A percentile compares a stretch with the other conserved stretches of the same genome.
Evolutionary conservation across 1,284 basidiomycete genomes (phyloP).

Genomic region (Somion occarium): DNA sequence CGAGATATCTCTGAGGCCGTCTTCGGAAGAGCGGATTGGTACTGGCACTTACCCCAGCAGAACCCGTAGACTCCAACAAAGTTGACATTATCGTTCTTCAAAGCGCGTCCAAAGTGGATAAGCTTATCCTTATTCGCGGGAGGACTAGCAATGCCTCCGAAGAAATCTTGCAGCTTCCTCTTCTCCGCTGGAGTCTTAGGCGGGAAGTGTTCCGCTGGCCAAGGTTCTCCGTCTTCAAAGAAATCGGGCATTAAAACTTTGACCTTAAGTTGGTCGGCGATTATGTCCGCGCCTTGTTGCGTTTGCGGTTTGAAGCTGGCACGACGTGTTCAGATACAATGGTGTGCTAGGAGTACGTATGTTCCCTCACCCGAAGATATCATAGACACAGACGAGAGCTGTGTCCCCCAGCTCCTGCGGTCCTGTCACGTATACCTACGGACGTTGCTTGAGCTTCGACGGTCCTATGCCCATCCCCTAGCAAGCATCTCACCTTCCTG

Average conservation of each 20-base stretch:
- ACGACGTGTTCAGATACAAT: too few relatives aligned
- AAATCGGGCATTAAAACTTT: slow-evolving; percentile 65
- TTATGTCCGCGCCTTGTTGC: slow-evolving; percentile 58
- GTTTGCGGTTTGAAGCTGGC: slow-evolving; percentile 52
- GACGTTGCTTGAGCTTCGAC: too few relatives aligned
- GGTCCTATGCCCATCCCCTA: slow-evolving; percentile 3
- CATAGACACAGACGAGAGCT: slow-evolving; percentile 55
- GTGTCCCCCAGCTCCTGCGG: slow-evolving; percentile 38
- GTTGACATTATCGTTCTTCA: slow-evolving; percentile 42
- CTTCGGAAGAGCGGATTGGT: too few relatives aligned
- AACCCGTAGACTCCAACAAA: slow-evolving; percentile 50
- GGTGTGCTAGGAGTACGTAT: too few relatives aligned
- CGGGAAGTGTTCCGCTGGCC: slow-evolving; percentile 46
- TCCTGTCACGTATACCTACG: slow-evolving; percentile 48
- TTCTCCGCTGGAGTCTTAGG: slow-evolving; percentile 48
- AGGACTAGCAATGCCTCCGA: slow-evolving; percentile 45
- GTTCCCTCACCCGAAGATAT: slow-evolving; percentile 65
- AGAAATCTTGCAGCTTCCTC: slow-evolving; percentile 48
- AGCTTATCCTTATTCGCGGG: slow-evolving; percentile 40
- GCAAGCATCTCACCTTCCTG: slow-evolving; percentile 22
- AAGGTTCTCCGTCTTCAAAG: slow-evolving; percentile 50
- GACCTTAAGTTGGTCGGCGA: slow-evolving; percentile 45
- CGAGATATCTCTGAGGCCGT: not conserved
- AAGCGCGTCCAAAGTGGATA: slow-evolving; percentile 36
- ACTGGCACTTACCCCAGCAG: slow-evolving; percentile 49